Conservation (phyloP, 352 stramenopile genomes). For the Elongisporangium anandrum region DNA sequence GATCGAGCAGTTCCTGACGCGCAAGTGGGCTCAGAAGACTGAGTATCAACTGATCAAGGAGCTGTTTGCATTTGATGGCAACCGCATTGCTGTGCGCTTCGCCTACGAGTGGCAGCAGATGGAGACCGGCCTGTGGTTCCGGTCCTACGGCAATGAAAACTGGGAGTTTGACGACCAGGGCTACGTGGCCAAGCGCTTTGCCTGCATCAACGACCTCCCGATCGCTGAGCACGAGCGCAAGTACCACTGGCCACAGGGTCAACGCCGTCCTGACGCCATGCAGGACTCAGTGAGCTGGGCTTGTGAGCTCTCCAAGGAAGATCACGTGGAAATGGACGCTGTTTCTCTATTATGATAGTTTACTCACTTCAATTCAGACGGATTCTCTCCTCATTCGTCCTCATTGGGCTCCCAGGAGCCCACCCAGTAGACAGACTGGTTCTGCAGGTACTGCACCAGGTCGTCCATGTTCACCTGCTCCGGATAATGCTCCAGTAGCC, state of each 20-base stretch:
- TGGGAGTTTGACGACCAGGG: slow-evolving; percentile 84
- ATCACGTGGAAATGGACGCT: neutral
- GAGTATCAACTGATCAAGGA: slow-evolving; percentile 91
- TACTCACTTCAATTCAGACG: too few relatives aligned
- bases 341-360: neutral
- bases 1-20: slow-evolving; percentile 71
- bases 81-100: slow-evolving; percentile 88
- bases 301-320: slow-evolving; percentile 14
- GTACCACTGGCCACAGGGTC: slow-evolving; percentile 52
- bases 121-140: slow-evolving; percentile 73
- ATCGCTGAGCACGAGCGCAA: slow-evolving; percentile 70
- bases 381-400: neutral
- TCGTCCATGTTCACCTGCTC: neutral
- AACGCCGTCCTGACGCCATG: slow-evolving; percentile 42
- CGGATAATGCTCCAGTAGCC: slow-evolving; percentile 26
- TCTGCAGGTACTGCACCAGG: neutral
- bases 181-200: slow-evolving; percentile 81
- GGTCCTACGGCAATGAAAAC: slow-evolving; percentile 88
- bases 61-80: slow-evolving; percentile 71
- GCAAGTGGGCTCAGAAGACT: slow-evolving; percentile 70
- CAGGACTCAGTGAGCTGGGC: slow-evolving; percentile 27
- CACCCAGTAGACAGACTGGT: neutral
- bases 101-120: slow-evolving; percentile 78
- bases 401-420: neutral
- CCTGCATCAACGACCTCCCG: slow-evolving; percentile 83